These are phyloP conservation scores for Fusarium nelsonii DNA, from an alignment of 2,329 filamentous ascomycete species.

Conservation along the genomic window DNA sequence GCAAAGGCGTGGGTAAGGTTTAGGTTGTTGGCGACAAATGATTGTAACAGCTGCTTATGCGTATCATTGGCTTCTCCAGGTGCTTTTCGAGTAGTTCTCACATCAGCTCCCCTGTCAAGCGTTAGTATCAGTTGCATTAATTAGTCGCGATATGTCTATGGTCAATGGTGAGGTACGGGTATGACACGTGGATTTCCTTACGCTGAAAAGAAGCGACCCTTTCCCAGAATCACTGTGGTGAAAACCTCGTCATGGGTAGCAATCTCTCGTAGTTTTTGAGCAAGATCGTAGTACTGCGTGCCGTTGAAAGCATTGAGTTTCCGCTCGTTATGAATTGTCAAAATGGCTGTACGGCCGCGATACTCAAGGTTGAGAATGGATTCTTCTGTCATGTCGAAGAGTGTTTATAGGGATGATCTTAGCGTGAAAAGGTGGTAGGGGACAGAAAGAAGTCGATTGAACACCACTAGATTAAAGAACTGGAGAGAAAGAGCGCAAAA, in stretches of 20 bases:
- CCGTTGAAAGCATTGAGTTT: constrained; percentile 88
- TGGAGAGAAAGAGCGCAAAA: background rate
- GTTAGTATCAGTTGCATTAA: constrained; percentile 14
- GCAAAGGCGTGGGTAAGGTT: constrained; percentile 92
- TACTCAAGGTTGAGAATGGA: constrained; percentile 56
- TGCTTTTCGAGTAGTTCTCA: constrained; percentile 66
- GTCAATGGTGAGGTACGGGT: background rate
- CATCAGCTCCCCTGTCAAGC: constrained; percentile 79
- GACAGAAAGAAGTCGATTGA: too few relatives aligned
- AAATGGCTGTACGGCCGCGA: constrained; percentile 68
- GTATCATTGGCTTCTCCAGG: constrained; percentile 55
- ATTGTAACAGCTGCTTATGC: constrained; percentile 70
- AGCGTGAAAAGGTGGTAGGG: accelerated
- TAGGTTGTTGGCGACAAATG: constrained; percentile 87
- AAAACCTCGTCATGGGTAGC: constrained; percentile 83
- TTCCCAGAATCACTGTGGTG: constrained; percentile 86
- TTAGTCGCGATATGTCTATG: background rate
- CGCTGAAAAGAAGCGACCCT: constrained; percentile 90
- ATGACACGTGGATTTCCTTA: constrained; percentile 59
- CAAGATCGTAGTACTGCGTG: constrained; percentile 81
- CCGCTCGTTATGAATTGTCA: constrained; percentile 85
- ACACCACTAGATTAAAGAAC: background rate
- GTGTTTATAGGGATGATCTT: background rate
- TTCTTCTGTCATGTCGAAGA: constrained; percentile 32
- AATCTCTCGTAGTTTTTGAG: constrained; percentile 79